Evolutionary conservation across 495 filamentous ascomycete species (phyloP).

Genomic region (Letharia lupina): DNA sequence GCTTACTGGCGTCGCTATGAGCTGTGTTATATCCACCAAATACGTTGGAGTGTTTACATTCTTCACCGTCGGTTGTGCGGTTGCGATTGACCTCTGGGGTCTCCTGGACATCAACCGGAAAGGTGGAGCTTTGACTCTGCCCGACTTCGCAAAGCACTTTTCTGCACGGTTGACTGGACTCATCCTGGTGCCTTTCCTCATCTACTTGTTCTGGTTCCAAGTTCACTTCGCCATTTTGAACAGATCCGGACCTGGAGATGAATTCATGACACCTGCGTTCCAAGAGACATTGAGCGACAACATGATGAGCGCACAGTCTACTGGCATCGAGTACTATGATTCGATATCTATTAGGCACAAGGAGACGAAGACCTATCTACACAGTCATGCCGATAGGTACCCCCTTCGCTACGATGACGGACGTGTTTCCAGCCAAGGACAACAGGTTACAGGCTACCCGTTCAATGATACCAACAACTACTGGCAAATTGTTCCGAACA

Average conservation of each 20-base stretch:
- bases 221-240: conserved; percentile 89
- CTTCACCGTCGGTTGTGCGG: conserved; percentile 90
- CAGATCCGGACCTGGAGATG: conserved; percentile 87
- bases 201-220: conserved; percentile 99
- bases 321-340: conserved; percentile 85
- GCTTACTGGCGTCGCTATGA: conserved; percentile 84
- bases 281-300: conserved; percentile 96
- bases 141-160: conserved; percentile 83
- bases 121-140: conserved; percentile 65
- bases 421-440: conserved; percentile 91
- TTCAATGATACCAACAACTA: conserved; percentile 98
- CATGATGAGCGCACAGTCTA: conserved; percentile 73
- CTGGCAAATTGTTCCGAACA: conserved; percentile 81
- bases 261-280: conserved; percentile 98
- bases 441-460: conserved; percentile 97
- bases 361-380: conserved; percentile 91
- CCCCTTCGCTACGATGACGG: conserved; percentile 95
- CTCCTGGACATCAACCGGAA: conserved; percentile 79
- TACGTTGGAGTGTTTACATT: conserved; percentile 97
- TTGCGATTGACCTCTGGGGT: conserved; percentile 90
- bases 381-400: conserved; percentile 85
- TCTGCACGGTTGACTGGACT: conserved; percentile 72
- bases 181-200: conserved; percentile 86
- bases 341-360: conserved; percentile 84
- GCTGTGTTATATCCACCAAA: conserved; percentile 97